Base-by-base conservation (phyloP, 1,284 basidiomycete species). In the Marasmius fiardii region DNA sequence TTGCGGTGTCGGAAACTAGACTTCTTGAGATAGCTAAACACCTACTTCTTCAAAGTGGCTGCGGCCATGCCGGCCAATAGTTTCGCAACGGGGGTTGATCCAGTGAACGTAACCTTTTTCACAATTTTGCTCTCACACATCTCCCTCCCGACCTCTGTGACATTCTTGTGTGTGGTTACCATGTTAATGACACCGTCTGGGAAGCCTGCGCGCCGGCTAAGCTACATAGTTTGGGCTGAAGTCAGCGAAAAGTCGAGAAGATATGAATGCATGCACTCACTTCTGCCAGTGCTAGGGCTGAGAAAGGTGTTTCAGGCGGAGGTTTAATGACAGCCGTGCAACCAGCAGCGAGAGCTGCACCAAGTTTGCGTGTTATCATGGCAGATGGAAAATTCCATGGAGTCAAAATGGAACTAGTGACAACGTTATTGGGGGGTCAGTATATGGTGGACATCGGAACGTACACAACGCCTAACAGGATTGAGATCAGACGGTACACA, bases 241-340 rank as follows among this genome's bases (percentile, higher is more conserved):
- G 49, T 39, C 53, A 43, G 28, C 6, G 18, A 20, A 23, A n/a
- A 35, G 21, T 24, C 10, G 24, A 6, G 14, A 24, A 35, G 6
- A 12, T 28, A 35, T 28, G 8, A 12, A 35, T 47, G 8, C n/a
- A 2, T 26, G 5, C 18, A 24, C 21, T 61, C 71, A 41, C 89
- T 73, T 95, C 92, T 6, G 83, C 86, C 16, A 97, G 75, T 3
- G 96, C 97, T 20, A 99, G 82, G 16, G 90, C 88, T 35, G 94
- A 95, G 74, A 93, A 97, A 0, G 97, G 97, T 0, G 97, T 95
- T 74, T 99, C 96, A 1, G 95, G 84, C 1, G 97, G 90, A 2
- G 95, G 95, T 69, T 99, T 99, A 72, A 98, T 86, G 54, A 99
- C 95, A 1, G 87, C 82, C 0, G 96, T 98, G 71, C 97, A 99